Base-by-base conservation (phyloP, 73 alveolate species). In the Paramecium biaurelia region DNA sequence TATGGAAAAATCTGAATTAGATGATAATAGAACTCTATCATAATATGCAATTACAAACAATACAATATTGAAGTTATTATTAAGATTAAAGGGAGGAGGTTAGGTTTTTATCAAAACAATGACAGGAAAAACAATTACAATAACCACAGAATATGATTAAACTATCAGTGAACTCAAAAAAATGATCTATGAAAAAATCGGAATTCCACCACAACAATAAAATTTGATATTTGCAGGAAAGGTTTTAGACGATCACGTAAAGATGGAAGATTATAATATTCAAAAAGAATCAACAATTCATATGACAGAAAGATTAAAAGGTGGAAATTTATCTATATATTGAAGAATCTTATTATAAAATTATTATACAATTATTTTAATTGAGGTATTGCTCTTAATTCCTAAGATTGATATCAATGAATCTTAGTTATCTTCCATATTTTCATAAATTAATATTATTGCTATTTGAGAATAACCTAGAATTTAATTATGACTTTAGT, bases 21-120 rank as follows among this genome's bases (percentile, higher is more conserved):
- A 96, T 30, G 97, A 96, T 70, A 63, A 92, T 35, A 45, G 93
- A 67, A 95, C 98, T 37, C 57, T 96, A 0, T 23, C 92, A 2
- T 96, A 95, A 26, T 95, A 93, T 76, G 87, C 92, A 72, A 93
- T 96, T 21, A 14, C 20, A 92, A 45, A 67, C 21, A 93, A 41
- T 20, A 5, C 93, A 23, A 89, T 93, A 0, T 59, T 97, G 20
- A 96, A 93, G 85, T 92, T 97, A 85, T 98, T 95, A 45, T 85
- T 96, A 30, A 76, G 98, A 94, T 86, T 94, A 23, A 95, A 97
- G 94, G 98, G 98, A n/a, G 98, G 99, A 4, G 92, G 86, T 90
- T 43, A 93, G 45, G 23, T 93, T 35, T 94, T 93, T 68, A 93
- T 94, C 57, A 86, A 85, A 37, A 92, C 93, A 15, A 8, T 45